These are phyloP conservation scores for Wickerhamomyces sp. DNA, from an alignment of 1,139 yeast genomes.

Conservation along the genomic window DNA sequence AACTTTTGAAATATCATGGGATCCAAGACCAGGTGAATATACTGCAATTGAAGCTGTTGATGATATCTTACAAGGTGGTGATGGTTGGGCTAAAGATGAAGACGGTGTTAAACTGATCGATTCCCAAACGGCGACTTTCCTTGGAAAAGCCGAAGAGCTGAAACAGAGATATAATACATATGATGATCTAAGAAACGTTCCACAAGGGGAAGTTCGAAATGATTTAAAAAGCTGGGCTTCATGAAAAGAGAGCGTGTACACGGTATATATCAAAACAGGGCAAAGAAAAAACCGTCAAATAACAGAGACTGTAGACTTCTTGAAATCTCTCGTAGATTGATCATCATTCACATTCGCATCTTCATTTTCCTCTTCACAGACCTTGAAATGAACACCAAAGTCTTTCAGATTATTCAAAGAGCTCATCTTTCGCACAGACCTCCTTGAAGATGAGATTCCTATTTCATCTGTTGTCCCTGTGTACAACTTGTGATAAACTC, in stretches of 20 bases:
- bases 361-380: background rate
- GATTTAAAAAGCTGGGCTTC: slow-evolving; percentile 42
- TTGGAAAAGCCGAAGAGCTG: slow-evolving; percentile 1
- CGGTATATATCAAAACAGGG: background rate
- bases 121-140: slow-evolving; percentile 27
- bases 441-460: background rate
- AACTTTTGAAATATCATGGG: slow-evolving; percentile 74
- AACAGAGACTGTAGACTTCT: slow-evolving; percentile 1
- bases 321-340: too few species aligned
- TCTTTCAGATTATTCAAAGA: background rate
- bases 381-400: background rate
- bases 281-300: background rate
- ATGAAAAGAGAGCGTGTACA: too few species aligned
- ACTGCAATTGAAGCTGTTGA: slow-evolving; percentile 70
- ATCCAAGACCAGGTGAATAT: slow-evolving; percentile 66
- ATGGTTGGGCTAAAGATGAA: slow-evolving; percentile 58
- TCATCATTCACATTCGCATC: too few species aligned
- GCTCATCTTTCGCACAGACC: background rate
- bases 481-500: slow-evolving; percentile 1
- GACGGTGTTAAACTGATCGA: slow-evolving; percentile 38
- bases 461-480: background rate
- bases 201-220: slow-evolving; percentile 36
- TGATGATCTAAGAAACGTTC: slow-evolving; percentile 25
- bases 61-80: slow-evolving; percentile 71
- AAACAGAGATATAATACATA: background rate